Base-by-base conservation (phyloP, 805 yeast genomes). In the Metschnikowia cerradonensis region DNA sequence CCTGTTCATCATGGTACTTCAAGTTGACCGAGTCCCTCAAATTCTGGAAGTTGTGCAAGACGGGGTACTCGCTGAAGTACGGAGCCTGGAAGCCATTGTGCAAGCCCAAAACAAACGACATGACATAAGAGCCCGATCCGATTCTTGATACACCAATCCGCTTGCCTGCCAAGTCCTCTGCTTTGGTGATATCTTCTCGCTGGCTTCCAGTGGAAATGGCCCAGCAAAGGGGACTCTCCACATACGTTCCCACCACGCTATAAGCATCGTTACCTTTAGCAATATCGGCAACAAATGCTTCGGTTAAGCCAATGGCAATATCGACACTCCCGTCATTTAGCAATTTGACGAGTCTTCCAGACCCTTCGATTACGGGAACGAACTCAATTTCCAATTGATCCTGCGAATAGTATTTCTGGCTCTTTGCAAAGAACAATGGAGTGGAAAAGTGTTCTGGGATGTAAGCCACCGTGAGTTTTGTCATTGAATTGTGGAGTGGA, bases 391-490 rank as follows among this genome's bases (percentile, higher is more conserved):
- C 75, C 6, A 89, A 58, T 2, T 80, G 81, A 33, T 67, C 62
- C 6, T 67, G 67, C 5, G 64, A 65, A 62, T 79, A 88, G 60
- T 66, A 84, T 0, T 84, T 84, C 45, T 88, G 76, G 43, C 71
- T 54, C 52, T 76, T 62, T 4, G 96, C 96, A 61, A 89, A 81
- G 53, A 82, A 82, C 56, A 90, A 71, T 4, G 97, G 97, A 0
- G 96, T 87, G 37, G 94, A 84, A 62, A 90, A 91, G 64, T 91
- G 97, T 67, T 90, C 97, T 2, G 97, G 97, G 47, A 90, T 83
- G 68, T 81, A 87, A 2, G 96, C 97, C 30, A 90, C 86, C 61
- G 66, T 80, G 22, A 59, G 51, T 30, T 51, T 55, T 23, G 42
- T 26, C 57, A 52, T 52, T n/a, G 36, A 13, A 22, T 11, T 4